Evolutionary conservation across 805 yeast genomes (phyloP), one percentile per base, ranked within the genome.

Genomic region (Saccharomycopsis guyanensis): DNA sequence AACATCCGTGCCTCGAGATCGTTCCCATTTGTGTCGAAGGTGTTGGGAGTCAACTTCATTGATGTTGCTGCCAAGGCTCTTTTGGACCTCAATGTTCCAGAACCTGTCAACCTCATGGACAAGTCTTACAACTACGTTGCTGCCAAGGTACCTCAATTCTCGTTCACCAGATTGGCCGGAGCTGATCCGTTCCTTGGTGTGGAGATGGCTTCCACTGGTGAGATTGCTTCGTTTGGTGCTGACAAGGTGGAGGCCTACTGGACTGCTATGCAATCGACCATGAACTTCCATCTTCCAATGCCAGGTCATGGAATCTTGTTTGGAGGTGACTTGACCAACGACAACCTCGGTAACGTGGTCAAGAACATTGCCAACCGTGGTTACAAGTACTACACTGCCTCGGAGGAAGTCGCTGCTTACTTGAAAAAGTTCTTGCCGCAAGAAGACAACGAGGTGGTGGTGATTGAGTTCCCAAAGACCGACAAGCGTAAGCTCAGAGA

Each of bases 191-290:
- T 86, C 75, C 74, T 93, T 62, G 98, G 98, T 54, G 98, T 93
- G 56, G 99, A 93, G 71, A 93, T 93, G 99, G 82, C 97, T 4
- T 89, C 97, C 10, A 93, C 99, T 43, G 99, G 99, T 66, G 99
- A 93, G 70, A 85, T 93, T 63, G 98, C 98, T 25, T 86, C 96
- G 63, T 93, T 93, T 63, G 99, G 99, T 57, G 72, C 72, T 52
- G 82, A 86, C 65, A 65, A 83, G 53, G 58, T 75, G 47, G 97
- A 93, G 68, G 96, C 97, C 31, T 93, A 93, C 76, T 93, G 97
- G 97, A 83, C 97, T 38, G 82, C 97, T 13, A 79, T 91, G 58
- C 97, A 93, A 73, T 77, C 96, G 42, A 88, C 96, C 35, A 93
- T 89, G 97, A 91, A 91, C 75, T 93, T 93, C 80, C 75, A 86